Evolutionary conservation across 768 basidiomycete genomes (phyloP).

Genomic region (Gelatoporia subvermispora): DNA sequence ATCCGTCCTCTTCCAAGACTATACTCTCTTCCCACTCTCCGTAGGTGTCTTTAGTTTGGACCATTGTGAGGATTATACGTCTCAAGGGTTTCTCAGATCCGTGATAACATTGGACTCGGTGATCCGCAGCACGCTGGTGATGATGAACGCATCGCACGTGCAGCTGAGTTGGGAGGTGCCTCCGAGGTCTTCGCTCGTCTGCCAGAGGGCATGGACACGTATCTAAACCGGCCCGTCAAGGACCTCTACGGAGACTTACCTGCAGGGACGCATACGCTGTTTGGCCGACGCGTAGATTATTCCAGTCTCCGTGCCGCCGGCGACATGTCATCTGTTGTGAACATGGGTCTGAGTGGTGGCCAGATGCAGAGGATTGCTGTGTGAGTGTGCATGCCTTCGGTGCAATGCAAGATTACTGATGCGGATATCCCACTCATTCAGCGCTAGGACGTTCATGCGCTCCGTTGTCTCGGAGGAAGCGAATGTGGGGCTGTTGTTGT

Average conservation of each 20-base stretch:
- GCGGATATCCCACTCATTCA: not conserved
- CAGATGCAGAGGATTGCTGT: constrained; percentile 21
- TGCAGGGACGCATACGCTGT: constrained; percentile 57
- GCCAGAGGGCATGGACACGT: constrained; percentile 65
- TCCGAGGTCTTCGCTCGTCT: constrained; percentile 58
- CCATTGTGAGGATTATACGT: not conserved
- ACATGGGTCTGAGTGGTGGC: constrained; percentile 40
- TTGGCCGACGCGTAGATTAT: constrained; percentile 57
- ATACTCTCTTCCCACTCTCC: constrained; percentile 73
- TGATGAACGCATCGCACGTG: constrained; percentile 54
- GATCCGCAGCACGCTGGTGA: constrained; percentile 52
- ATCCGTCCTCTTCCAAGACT: constrained; percentile 78
- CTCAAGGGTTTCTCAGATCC: constrained; percentile 42
- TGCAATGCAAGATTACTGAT: too few species aligned
- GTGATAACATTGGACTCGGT: constrained; percentile 74
- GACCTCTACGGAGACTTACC: constrained; percentile 65
- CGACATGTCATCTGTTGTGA: constrained; percentile 52
- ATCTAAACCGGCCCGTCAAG: constrained; percentile 65
- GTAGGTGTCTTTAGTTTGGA: constrained; percentile 37
- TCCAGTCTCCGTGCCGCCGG: constrained; percentile 39
- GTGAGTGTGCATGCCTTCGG: constrained; percentile 29
- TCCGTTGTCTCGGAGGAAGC: constrained; percentile 25
- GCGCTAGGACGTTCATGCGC: constrained; percentile 27
- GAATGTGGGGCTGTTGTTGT: constrained; percentile 22
- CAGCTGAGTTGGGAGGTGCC: constrained; percentile 69